Conservation (phyloP, 768 basidiomycete genomes). For the Chalciporus pseudorubinellus region DNA sequence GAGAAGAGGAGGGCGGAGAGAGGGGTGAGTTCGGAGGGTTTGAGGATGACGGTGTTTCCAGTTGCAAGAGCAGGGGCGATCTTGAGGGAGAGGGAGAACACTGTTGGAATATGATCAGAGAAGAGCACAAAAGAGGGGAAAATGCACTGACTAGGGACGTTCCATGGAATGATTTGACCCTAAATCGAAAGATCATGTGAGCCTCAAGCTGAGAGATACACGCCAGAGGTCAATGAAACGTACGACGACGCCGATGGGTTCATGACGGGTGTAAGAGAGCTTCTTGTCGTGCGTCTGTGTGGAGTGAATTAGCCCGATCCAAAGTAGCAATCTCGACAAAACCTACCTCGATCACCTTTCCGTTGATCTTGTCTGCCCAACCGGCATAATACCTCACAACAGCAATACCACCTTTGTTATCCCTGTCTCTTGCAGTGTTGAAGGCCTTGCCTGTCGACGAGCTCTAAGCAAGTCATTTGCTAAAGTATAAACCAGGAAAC, state of each 20-base stretch:
- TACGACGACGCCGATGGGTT: conserved; percentile 21
- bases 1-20: conserved; percentile 54
- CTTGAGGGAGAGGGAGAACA: conserved; percentile 72
- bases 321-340: not conserved
- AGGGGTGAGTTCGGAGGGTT: conserved; percentile 80
- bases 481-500: not conserved
- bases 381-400: conserved; percentile 79
- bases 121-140: not conserved
- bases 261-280: conserved; percentile 17
- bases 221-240: not conserved
- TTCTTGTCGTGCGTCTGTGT: conserved; percentile 28
- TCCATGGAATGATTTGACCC: conserved; percentile 67
- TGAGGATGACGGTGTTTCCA: conserved; percentile 76
- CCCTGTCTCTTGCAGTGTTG: conserved; percentile 43
- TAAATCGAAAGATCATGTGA: not conserved
- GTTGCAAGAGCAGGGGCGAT: conserved; percentile 73
- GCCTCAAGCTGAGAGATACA: not conserved
- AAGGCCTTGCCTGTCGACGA: conserved; percentile 52
- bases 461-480: not conserved
- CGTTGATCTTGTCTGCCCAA: conserved; percentile 84
- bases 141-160: conserved; percentile 45
- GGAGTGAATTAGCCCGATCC: not conserved
- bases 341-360: conserved; percentile 63
- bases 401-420: conserved; percentile 37
- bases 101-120: conserved; percentile 14